Conservation (phyloP, 2,329 filamentous ascomycete genomes). For the Ceratocystis diversiconidia region DNA sequence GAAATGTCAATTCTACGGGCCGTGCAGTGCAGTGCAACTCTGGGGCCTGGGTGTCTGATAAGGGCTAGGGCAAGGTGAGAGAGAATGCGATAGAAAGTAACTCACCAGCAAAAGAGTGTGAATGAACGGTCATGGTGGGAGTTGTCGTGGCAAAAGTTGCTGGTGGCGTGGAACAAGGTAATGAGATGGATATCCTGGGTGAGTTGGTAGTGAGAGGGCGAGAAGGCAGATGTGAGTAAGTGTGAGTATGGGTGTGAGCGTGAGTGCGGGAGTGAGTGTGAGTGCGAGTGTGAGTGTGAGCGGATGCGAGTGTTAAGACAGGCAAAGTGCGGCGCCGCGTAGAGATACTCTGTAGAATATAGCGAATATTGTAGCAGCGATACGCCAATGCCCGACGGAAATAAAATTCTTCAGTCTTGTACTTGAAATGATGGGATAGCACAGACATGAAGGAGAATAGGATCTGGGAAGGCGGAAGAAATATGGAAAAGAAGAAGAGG, state of each 20-base stretch:
- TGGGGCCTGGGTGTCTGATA: too few species aligned
- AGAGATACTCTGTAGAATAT: neutral
- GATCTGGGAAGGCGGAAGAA: neutral
- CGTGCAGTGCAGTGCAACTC: neutral
- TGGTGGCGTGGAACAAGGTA: too few species aligned
- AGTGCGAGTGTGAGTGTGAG: neutral
- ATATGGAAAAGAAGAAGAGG: constrained; percentile 1
- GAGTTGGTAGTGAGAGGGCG: too few species aligned
- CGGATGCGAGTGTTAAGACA: neutral
- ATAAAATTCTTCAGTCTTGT: neutral
- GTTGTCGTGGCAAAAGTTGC: neutral
- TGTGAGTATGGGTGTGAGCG: too few species aligned
- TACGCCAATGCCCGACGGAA: neutral
- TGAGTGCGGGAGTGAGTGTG: neutral
- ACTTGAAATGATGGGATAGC: neutral
- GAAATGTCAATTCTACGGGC: neutral
- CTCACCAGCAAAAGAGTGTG: neutral
- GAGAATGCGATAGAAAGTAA: constrained; percentile 23
- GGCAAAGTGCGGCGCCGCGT: neutral
- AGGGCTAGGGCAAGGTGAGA: constrained; percentile 22
- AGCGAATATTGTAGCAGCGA: neutral
- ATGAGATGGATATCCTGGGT: too few species aligned
- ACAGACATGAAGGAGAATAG: neutral
- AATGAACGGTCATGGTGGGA: constrained; percentile 6
- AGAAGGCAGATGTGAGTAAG: neutral